Evolutionary conservation across 2,329 filamentous ascomycete genomes (phyloP).

Genomic region (Microsporum ferrugineum): DNA sequence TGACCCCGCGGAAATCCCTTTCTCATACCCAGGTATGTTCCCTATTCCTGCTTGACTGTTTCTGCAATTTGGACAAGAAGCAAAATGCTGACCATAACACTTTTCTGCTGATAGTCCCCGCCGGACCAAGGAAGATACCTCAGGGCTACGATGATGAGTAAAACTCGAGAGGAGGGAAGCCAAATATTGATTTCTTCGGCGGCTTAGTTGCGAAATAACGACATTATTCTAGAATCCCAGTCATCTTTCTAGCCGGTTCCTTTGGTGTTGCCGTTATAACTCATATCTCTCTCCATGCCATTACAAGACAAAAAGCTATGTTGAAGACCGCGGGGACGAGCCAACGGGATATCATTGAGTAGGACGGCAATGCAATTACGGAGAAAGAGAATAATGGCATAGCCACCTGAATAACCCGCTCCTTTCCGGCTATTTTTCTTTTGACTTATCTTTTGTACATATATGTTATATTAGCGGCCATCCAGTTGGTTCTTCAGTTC

Average conservation of each 20-base stretch:
- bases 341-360: background rate
- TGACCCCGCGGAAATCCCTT: conserved; percentile 59
- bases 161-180: background rate
- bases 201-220: background rate
- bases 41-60: background rate
- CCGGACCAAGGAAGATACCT: conserved; percentile 36
- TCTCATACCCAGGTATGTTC: conserved; percentile 83
- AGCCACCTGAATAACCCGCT: background rate
- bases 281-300: background rate
- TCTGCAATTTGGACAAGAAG: background rate
- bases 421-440: background rate
- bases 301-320: background rate
- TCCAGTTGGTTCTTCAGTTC: background rate
- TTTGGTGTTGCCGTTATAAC: background rate
- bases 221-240: background rate
- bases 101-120: conserved; percentile 29
- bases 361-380: background rate
- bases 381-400: background rate
- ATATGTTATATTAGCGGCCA: background rate
- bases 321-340: background rate
- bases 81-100: conserved; percentile 3
- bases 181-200: background rate
- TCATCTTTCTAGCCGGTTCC: background rate
- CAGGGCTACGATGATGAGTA: conserved; percentile 37
- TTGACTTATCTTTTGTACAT: background rate